phyloP scores from a whole-genome alignment of 169 alveolate species.

The Eimeria zaria region DNA sequence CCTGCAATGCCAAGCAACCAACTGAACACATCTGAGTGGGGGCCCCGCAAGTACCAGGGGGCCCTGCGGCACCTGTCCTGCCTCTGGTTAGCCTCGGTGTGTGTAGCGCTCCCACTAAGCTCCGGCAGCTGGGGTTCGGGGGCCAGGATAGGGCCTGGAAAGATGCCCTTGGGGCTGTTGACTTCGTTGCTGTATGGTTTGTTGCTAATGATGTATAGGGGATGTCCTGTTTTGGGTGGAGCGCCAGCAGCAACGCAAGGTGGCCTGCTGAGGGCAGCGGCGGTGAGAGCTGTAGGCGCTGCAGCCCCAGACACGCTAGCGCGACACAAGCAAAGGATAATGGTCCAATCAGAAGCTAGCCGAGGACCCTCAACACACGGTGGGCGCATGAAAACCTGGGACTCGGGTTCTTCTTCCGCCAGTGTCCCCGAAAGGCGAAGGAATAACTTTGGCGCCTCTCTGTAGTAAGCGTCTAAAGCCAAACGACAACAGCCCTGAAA shows the following conservation, averaged over 20 bases:
- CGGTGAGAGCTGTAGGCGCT: not conserved
- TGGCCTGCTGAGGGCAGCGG: not conserved
- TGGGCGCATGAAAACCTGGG: conserved; percentile 24
- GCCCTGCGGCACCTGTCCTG: conserved; percentile 13
- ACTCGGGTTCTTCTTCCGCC: not conserved
- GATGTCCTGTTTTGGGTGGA: not conserved
- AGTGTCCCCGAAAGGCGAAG: not conserved
- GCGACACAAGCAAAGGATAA: not conserved
- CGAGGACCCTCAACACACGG: conserved; percentile 9
- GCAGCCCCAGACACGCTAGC: not conserved
- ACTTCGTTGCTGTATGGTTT: not conserved
- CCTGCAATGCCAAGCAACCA: not conserved
- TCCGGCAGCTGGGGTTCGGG: not conserved
- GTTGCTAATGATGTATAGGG: too few relatives aligned
- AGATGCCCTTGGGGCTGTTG: not conserved
- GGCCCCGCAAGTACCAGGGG: conserved; percentile 23
- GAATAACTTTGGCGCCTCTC: not conserved
- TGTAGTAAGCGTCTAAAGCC: not conserved
- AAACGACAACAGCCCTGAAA: not conserved
- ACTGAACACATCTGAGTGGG: conserved; percentile 40
- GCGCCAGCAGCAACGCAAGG: not conserved
- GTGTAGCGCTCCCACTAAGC: not conserved
- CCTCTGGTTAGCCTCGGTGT: not conserved
- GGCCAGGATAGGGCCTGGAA: not conserved
- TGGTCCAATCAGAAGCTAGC: not conserved